These are phyloP conservation scores for Magnusiomyces tetraspermus DNA, from an alignment of 1,139 yeast species.

Conservation along the genomic window DNA sequence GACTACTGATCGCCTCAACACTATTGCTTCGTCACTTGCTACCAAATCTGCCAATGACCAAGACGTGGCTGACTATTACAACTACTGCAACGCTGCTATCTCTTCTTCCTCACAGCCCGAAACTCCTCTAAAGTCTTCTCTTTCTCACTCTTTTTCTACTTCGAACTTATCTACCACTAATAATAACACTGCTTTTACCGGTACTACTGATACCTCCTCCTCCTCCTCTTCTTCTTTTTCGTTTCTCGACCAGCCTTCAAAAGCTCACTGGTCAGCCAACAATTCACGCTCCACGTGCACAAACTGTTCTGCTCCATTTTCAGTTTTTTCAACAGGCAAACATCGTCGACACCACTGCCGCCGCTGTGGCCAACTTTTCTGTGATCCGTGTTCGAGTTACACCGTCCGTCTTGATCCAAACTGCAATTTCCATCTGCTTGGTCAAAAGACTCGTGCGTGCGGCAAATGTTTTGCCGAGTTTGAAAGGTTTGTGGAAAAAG, in stretches of 20 bases:
- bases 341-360: conserved; percentile 93
- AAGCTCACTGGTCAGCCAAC: conserved; percentile 78
- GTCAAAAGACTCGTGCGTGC: conserved; percentile 71
- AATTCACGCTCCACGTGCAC: conserved; percentile 52
- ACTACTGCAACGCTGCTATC: neutral
- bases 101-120: conserved; percentile 15
- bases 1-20: conserved; percentile 19
- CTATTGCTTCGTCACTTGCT: neutral
- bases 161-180: neutral
- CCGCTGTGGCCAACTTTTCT: conserved; percentile 84
- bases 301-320: conserved; percentile 41
- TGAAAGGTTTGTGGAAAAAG: conserved; percentile 32
- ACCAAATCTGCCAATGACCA: neutral
- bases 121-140: neutral
- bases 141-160: neutral
- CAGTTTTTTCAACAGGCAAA: no score
- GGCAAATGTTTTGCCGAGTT: conserved; percentile 63
- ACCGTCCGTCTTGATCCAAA: conserved; percentile 53
- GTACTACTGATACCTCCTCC: neutral
- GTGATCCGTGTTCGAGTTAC: conserved; percentile 51
- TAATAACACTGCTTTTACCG: no score
- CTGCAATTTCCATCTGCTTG: conserved; percentile 66
- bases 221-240: conserved; percentile 6
- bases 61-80: neutral
- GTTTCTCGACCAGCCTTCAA: conserved; percentile 40